Percentiles rank a stretch among this genome's conserved stretches.
These are phyloP conservation scores for Fusarium nisikadoi DNA, from an alignment of 2,329 filamentous ascomycete species.

Conservation along the genomic window DNA sequence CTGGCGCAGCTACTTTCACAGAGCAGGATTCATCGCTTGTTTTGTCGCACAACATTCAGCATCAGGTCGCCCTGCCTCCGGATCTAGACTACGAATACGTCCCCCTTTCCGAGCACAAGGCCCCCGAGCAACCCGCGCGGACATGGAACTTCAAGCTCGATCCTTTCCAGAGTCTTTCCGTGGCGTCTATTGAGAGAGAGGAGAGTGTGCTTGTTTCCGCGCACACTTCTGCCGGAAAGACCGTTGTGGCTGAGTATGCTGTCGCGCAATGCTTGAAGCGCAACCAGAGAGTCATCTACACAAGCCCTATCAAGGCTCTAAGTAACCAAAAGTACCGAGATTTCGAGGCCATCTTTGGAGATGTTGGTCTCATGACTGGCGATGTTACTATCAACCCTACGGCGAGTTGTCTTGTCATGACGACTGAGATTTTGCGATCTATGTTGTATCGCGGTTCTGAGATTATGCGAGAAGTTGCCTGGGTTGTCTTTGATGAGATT, in stretches of 20 bases:
- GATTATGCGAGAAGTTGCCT: slow-evolving; percentile 99
- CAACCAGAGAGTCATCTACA: slow-evolving; percentile 99
- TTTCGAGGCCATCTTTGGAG: slow-evolving; percentile 93
- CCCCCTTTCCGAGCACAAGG: slow-evolving; percentile 92
- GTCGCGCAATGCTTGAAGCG: slow-evolving; percentile 97
- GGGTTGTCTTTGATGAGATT: slow-evolving; percentile 98
- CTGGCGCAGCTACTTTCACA: slow-evolving; percentile 76
- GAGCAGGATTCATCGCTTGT: slow-evolving; percentile 78
- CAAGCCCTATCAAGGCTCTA: slow-evolving; percentile 97
- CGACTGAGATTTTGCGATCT: slow-evolving; percentile 97
- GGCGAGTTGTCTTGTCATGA: slow-evolving; percentile 98
- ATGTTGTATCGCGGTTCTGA: slow-evolving; percentile 99
- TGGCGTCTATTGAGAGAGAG: slow-evolving; percentile 93
- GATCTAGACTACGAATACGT: slow-evolving; percentile 95
- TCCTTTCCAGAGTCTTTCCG: slow-evolving; percentile 95
- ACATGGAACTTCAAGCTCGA: slow-evolving; percentile 91
- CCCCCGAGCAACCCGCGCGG: slow-evolving; percentile 86
- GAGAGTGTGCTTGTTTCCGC: slow-evolving; percentile 97
- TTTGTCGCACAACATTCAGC: slow-evolving; percentile 95
- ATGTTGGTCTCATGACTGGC: slow-evolving; percentile 97
- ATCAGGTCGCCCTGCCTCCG: slow-evolving; percentile 94
- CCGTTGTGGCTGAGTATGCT: slow-evolving; percentile 97
- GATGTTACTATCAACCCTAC: slow-evolving; percentile 99
- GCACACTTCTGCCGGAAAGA: slow-evolving; percentile 97
- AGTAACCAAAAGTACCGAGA: slow-evolving; percentile 99